These are phyloP conservation scores for Ophiocordyceps camponoti-rufipedis DNA, from an alignment of 2,329 filamentous ascomycete species.

Conservation along the genomic window DNA sequence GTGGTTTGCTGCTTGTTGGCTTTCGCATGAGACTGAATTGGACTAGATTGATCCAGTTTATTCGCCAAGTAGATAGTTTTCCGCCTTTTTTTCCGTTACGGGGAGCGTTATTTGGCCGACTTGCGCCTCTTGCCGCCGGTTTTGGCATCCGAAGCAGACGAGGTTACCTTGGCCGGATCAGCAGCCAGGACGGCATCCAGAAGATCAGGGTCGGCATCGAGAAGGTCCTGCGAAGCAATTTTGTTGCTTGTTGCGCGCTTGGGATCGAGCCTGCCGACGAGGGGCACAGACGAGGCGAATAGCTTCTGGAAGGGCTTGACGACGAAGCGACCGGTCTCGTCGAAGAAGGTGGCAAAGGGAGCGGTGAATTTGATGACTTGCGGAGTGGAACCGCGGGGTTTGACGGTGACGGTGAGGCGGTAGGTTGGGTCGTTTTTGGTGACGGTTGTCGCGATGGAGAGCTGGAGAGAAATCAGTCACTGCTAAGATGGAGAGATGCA, in stretches of 20 bases:
- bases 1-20: too few relatives aligned
- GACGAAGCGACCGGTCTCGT: conserved; percentile 53
- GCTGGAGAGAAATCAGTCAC: conserved; percentile 23
- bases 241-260: conserved; percentile 23
- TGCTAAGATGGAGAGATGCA: too few relatives aligned
- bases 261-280: conserved; percentile 48
- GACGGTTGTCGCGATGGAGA: conserved; percentile 52
- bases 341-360: conserved; percentile 62
- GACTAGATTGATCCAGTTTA: neutral
- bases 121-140: conserved; percentile 29
- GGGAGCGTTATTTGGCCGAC: conserved; percentile 5
- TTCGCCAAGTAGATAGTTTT: neutral
- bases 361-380: conserved; percentile 36
- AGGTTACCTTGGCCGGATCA: conserved; percentile 1
- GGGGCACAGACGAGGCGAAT: conserved; percentile 48
- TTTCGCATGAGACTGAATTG: too few relatives aligned
- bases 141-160: conserved; percentile 17
- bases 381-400: conserved; percentile 16
- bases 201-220: conserved; percentile 25
- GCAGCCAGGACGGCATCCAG: conserved; percentile 27
- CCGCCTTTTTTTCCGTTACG: neutral
- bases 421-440: conserved; percentile 75
- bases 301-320: conserved; percentile 62
- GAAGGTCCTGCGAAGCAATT: conserved; percentile 15
- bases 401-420: conserved; percentile 47